phyloP scores from a whole-genome alignment of 208 protist genomes.

The Phytomonas francai region DNA sequence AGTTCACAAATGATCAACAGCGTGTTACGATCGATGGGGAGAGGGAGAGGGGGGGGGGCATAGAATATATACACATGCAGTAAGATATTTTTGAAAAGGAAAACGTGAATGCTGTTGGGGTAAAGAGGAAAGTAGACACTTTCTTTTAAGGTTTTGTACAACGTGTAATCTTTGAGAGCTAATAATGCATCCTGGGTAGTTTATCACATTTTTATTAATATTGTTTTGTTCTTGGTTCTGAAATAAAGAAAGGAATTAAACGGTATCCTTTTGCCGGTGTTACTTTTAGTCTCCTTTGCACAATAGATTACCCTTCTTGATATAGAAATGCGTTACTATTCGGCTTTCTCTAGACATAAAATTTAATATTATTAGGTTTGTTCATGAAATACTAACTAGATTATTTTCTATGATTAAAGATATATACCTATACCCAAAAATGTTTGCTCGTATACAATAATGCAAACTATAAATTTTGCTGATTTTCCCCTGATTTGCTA shows the following conservation, averaged over 20 bases:
- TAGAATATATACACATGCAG: neutral
- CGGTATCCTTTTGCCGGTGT: constrained; percentile 4
- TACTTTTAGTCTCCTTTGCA: constrained; percentile 4
- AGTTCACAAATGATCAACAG: constrained; percentile 13
- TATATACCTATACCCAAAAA: neutral
- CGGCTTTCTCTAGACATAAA: neutral
- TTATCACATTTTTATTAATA: constrained; percentile 7
- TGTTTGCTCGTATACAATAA: neutral
- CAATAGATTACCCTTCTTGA: neutral
- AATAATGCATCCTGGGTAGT: neutral
- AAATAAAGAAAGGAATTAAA: neutral
- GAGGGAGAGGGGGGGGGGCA: neutral
- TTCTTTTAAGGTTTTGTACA: neutral
- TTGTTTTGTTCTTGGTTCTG: constrained; percentile 2
- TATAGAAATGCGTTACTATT: neutral
- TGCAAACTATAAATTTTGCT: neutral
- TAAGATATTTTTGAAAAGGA: neutral
- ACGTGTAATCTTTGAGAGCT: neutral
- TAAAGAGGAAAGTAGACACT: neutral
- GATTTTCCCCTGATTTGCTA: constrained; percentile 5
- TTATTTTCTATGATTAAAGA: constrained; percentile 2
- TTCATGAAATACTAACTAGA: constrained; percentile 1
- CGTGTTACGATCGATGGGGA: neutral
- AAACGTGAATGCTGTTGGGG: neutral
- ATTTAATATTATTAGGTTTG: constrained; percentile 7